A percentile compares a stretch with the other conserved stretches of the same genome.
phyloP scores from a whole-genome alignment of 306 rosid species.

The Carpinus viminea region DNA sequence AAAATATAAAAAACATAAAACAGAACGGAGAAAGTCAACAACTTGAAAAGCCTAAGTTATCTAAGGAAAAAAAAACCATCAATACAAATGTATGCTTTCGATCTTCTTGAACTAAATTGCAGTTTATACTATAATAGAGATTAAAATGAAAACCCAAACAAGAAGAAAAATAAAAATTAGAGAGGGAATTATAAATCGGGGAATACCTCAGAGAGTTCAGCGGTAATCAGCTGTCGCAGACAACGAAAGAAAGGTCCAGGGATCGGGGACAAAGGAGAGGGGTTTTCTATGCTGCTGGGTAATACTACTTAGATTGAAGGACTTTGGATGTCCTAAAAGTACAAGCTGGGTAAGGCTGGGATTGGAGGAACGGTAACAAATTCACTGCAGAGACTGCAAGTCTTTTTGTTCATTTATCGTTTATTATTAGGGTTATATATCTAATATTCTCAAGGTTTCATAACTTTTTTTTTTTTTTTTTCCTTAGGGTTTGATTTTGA shows the following conservation, averaged over 20 bases:
- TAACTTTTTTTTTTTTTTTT: too few species aligned
- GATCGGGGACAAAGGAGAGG: background rate
- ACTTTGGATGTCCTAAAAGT: background rate
- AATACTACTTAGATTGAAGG: too few species aligned
- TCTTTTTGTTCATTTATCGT: too few species aligned
- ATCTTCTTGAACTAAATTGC: background rate
- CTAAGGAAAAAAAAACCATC: background rate
- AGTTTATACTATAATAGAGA: background rate
- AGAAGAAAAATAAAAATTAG: background rate
- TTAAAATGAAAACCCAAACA: background rate
- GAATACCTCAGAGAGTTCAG: background rate
- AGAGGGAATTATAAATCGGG: background rate
- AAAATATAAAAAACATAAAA: background rate
- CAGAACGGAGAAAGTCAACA: background rate
- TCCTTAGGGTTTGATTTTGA: too few species aligned
- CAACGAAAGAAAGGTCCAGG: background rate
- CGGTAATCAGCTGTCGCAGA: background rate
- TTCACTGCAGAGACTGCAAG: background rate
- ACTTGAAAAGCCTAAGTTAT: background rate
- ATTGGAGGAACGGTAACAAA: background rate
- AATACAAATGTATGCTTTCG: background rate
- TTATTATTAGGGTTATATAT: too few species aligned
- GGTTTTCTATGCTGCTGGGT: background rate
- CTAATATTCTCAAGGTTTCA: too few species aligned
- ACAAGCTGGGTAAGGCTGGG: background rate